phyloP scores from a whole-genome alignment of 352 stramenopile species.

The Phytophthora pistaciae region DNA sequence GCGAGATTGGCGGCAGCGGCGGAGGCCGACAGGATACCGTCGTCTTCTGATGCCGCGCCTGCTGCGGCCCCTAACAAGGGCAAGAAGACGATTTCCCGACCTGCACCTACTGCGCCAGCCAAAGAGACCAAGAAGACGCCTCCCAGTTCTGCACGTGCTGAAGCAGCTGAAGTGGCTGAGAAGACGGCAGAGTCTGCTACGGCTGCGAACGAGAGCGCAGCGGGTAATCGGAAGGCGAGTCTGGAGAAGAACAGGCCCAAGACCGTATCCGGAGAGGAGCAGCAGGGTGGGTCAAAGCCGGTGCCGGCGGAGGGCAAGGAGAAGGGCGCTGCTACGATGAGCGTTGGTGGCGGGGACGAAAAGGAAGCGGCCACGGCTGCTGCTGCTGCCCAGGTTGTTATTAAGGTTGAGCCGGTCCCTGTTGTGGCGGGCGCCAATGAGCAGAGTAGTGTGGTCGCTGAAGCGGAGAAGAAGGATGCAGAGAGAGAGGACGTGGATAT shows the following conservation, averaged over 20 bases:
- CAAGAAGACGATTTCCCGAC: no score
- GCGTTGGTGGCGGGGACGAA: neutral
- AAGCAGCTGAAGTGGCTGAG: no score
- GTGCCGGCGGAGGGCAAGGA: neutral
- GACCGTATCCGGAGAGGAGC: no score
- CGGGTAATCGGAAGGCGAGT: slow-evolving; percentile 27
- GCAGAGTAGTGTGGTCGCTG: neutral
- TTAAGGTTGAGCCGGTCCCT: neutral
- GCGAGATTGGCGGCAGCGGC: neutral
- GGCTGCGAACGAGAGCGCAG: neutral
- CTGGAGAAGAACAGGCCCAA: slow-evolving; percentile 13
- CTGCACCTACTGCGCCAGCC: no score
- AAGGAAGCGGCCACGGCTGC: neutral
- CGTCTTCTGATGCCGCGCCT: no score
- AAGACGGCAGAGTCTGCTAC: no score
- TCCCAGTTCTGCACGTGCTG: no score
- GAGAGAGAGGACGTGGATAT: neutral
- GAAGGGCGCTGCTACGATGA: neutral
- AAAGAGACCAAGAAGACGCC: no score
- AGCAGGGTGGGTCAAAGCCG: no score
- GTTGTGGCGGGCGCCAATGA: neutral
- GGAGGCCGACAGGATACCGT: no score
- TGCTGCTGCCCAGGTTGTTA: neutral
- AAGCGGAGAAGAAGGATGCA: neutral
- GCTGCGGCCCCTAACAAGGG: no score